A percentile compares a stretch with the other conserved stretches of the same genome.
Conservation (phyloP, 768 basidiomycete genomes). For the Russula vinacea region DNA sequence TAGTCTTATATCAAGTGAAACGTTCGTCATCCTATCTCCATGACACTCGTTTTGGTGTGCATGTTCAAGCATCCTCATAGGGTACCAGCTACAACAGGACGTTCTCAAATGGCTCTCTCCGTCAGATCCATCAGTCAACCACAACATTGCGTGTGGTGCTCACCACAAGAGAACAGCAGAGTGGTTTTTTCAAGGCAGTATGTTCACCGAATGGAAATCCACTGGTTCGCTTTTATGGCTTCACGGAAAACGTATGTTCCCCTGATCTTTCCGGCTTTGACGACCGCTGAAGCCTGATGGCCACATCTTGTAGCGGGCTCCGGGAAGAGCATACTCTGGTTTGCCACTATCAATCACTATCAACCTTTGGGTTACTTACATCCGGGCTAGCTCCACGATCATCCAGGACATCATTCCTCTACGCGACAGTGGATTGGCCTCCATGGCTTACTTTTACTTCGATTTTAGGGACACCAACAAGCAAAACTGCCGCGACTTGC, state of each 20-base stretch:
- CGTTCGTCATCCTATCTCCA: not conserved
- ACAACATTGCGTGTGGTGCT: constrained; percentile 2
- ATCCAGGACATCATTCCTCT: constrained; percentile 1
- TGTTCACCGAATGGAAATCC: not conserved
- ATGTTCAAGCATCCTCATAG: not conserved
- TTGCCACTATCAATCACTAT: not conserved
- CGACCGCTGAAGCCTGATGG: not conserved
- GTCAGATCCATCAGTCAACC: not conserved
- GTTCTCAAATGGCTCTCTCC: constrained; percentile 5
- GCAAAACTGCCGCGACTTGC: not conserved
- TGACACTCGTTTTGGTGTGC: not conserved
- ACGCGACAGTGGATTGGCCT: not conserved
- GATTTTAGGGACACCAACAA: constrained; percentile 1
- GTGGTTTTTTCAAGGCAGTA: constrained; percentile 2
- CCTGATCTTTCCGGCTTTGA: not conserved
- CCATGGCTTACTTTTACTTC: constrained; percentile 9
- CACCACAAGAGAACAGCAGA: not conserved
- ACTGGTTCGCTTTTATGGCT: not conserved
- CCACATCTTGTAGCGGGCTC: constrained; percentile 1
- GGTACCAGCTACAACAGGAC: not conserved
- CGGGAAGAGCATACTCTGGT: constrained; percentile 17
- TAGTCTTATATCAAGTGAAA: not conserved
- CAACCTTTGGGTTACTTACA: not conserved
- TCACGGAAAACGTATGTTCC: constrained; percentile 6
- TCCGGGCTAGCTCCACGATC: constrained; percentile 1